These are phyloP conservation scores for Lactifluus pinguis DNA, from an alignment of 768 basidiomycete species.

Conservation along the genomic window DNA sequence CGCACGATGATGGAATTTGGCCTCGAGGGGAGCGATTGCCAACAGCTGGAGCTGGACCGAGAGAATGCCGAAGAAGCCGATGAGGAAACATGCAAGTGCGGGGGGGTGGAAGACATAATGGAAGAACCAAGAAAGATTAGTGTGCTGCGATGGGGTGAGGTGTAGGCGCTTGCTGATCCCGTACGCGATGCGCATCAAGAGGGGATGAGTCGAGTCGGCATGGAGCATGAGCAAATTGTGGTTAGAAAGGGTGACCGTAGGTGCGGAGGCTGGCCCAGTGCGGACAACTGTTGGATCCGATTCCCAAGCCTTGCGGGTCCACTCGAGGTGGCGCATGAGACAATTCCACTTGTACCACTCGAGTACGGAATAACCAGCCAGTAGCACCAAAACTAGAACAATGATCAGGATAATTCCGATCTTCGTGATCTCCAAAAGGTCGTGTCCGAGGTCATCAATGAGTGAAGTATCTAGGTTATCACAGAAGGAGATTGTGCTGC, in stretches of 20 bases:
- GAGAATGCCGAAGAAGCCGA: constrained; percentile 85
- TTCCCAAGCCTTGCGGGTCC: constrained; percentile 69
- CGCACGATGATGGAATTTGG: constrained; percentile 56
- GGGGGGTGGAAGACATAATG: constrained; percentile 89
- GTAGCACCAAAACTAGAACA: constrained; percentile 58
- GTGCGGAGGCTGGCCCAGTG: constrained; percentile 28
- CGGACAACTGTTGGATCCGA: constrained; percentile 59
- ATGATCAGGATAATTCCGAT: constrained; percentile 73
- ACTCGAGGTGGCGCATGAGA: constrained; percentile 54
- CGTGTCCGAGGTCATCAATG: constrained; percentile 75
- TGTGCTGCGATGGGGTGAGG: constrained; percentile 53
- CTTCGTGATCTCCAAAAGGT: constrained; percentile 71
- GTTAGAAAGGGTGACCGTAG: constrained; percentile 53
- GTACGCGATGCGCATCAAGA: constrained; percentile 59
- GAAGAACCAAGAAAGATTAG: constrained; percentile 78
- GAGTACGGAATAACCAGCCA: constrained; percentile 63
- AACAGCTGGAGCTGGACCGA: constrained; percentile 81
- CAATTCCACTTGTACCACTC: constrained; percentile 87
- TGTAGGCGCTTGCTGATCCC: constrained; percentile 40
- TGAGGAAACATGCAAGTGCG: constrained; percentile 82
- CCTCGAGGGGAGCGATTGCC: constrained; percentile 64
- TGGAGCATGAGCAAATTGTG: constrained; percentile 75
- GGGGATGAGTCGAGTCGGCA: constrained; percentile 58
- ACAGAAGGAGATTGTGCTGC: constrained; percentile 68
- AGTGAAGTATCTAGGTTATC: constrained; percentile 68